Evolutionary conservation across 345 rosid genomes (phyloP), one percentile per base, ranked within the genome.

Genomic region (Rubroshorea leprosula): DNA sequence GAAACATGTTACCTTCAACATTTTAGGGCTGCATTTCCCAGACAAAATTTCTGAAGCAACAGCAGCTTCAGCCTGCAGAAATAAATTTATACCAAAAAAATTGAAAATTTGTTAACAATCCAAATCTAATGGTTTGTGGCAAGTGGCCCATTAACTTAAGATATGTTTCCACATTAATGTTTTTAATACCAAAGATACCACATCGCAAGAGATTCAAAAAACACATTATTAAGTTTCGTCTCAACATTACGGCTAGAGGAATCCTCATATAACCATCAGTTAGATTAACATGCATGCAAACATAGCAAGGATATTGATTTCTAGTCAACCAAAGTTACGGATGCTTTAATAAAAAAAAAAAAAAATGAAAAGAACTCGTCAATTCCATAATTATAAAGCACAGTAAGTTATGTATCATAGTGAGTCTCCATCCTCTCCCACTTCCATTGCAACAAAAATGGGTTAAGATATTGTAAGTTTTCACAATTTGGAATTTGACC

Each of bases 11-110:
- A 88, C 98, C 90, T 86, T 79, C 65, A 78, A 71, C 77, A 83
- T 55, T 65, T 62, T 71, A 51, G 53, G 46, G 69, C 87, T 72
- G 69, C 77, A 76, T 67, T 76, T 81, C 64, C 81, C 87, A 25
- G 73, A 81, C 55, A 86, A 63, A 57, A 84, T 73, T 73, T 77
- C 86, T 20, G 82, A 81, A 63, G 74, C 83, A 68, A 92, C 69
- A 38, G 76, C 77, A 59, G 76, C 71, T 79, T 92, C 96, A 73
- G 57, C 78, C 98, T 91, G 80, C 73, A 73, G 65, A 64, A 27
- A 27, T 48, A 25, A 17, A 22, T 18, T 50, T 22, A 21, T 12
- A 49, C 4, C 15, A 22, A 21, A 2, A 13, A 49, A 29, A 47
- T n/a, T n/a, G 24, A 25, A 64, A 60, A 46, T 22, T 15, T 23